Base-by-base conservation (phyloP, 768 basidiomycete genomes). In the Mycena alexandri region DNA sequence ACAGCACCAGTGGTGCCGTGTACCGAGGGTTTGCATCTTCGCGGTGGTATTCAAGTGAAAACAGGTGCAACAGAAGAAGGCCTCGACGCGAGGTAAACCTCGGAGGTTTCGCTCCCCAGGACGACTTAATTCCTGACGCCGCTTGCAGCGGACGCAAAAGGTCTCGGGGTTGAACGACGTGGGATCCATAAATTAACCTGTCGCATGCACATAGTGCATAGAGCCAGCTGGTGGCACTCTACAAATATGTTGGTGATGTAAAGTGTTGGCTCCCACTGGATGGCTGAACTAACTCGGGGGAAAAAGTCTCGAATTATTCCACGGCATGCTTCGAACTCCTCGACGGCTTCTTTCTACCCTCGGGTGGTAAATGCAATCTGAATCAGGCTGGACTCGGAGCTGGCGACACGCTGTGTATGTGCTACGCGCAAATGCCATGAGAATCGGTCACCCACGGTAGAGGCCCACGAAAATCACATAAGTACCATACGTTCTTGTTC, bases 391-490 rank as follows among this genome's bases (percentile, higher is more conserved):
- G 21, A 17, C n/a, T n/a, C n/a, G n/a, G n/a, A n/a, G n/a, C n/a
- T 24, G 34, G 10, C 8, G 24, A 38, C 14, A 55, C 22, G 38
- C 33, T 51, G 29, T 51, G 50, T 36, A 53, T 36, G 24, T 53
- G 52, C 33, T 53, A 53, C 21, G 52, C 13, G 34, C 52, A n/a
- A 53, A 12, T 11, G 52, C 52, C 52, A 53, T 53, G 52, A 36
- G 52, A 53, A 53, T n/a, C n/a, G n/a, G n/a, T n/a, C n/a, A n/a
- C 22, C 46, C 46, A 47, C 46, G 46, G 6, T 46, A 21, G 5
- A 19, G 17, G n/a, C 44, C 21, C 10, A 46, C 17, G 21, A 11
- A 22, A n/a, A n/a, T 46, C 44, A 10, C 44, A 17, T 10, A 46
- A 17, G 19, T 21, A n/a, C 21, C 19, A 9, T 8, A 29, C 29